Evolutionary conservation across 2,329 filamentous ascomycete genomes (phyloP).

Genomic region (Curvularia sp.): DNA sequence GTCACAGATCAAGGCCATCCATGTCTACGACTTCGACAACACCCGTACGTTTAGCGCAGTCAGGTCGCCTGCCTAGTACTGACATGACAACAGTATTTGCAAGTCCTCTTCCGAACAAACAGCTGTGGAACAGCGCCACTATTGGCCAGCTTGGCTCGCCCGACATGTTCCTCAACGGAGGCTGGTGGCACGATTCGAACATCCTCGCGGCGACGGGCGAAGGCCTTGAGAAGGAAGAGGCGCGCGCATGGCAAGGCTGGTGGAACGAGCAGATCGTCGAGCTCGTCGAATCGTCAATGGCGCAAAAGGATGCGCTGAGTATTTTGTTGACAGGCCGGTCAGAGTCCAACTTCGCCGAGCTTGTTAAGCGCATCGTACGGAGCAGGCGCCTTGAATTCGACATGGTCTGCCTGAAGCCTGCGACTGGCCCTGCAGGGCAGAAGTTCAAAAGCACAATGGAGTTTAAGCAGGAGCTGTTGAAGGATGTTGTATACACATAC

Average conservation of each 20-base stretch:
- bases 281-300: constrained; percentile 79
- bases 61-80: constrained; percentile 8
- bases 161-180: constrained; percentile 79
- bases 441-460: constrained; percentile 82
- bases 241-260: constrained; percentile 86
- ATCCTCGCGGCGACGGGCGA: constrained; percentile 87
- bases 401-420: constrained; percentile 85
- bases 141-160: constrained; percentile 78
- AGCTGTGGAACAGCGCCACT: constrained; percentile 81
- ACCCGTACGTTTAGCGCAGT: constrained; percentile 66
- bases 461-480: constrained; percentile 89
- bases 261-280: constrained; percentile 93
- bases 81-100: constrained; percentile 72
- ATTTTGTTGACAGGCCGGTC: constrained; percentile 87
- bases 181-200: constrained; percentile 95
- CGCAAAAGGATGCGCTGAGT: constrained; percentile 82
- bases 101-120: constrained; percentile 86
- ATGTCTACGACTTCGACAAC: constrained; percentile 98
- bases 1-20: constrained; percentile 76
- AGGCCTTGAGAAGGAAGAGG: constrained; percentile 81
- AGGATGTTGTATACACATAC: constrained; percentile 85
- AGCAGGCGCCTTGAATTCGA: constrained; percentile 86
- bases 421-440: constrained; percentile 79
- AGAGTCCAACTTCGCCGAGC: constrained; percentile 76
- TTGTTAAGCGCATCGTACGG: constrained; percentile 80